Conservation (phyloP, 257 asterid genomes). For the Gardenia jasminoides region DNA sequence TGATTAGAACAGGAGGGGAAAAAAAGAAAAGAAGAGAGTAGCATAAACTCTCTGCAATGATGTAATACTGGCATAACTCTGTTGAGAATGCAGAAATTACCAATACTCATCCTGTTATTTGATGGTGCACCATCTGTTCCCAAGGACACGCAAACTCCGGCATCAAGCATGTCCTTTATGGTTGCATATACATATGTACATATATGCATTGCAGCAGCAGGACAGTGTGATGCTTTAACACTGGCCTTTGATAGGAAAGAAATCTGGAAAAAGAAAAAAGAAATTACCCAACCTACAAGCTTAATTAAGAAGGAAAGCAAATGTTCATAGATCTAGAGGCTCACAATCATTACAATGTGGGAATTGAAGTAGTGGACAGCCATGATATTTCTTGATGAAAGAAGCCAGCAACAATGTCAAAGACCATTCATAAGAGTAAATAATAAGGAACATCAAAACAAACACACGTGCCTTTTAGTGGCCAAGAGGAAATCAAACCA, state of each 20-base stretch:
- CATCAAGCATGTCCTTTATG: constrained; percentile 62
- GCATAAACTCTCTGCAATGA: neutral
- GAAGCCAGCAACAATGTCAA: too few species aligned
- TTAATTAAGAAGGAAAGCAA: neutral
- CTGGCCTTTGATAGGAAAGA: constrained; percentile 51
- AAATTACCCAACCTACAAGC: too few species aligned
- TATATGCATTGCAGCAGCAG: constrained; percentile 91
- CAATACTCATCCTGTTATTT: constrained; percentile 88
- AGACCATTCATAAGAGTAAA: neutral
- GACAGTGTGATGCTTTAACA: constrained; percentile 84
- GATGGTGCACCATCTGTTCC: constrained; percentile 90
- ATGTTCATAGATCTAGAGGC: neutral
- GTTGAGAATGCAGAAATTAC: constrained; percentile 26
- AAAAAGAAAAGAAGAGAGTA: neutral
- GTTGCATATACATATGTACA: constrained; percentile 87
- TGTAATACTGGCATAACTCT: neutral
- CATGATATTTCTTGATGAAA: neutral
- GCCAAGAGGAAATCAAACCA: neutral
- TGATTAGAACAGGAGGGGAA: neutral
- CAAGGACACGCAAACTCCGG: constrained; percentile 75
- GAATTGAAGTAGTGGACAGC: neutral
- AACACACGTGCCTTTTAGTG: neutral
- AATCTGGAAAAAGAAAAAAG: constrained; percentile 40
- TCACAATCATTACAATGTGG: neutral
- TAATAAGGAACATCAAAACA: neutral